Base-by-base conservation (phyloP, 2,329 filamentous ascomycete genomes). In the Bipolaris gigantea region DNA sequence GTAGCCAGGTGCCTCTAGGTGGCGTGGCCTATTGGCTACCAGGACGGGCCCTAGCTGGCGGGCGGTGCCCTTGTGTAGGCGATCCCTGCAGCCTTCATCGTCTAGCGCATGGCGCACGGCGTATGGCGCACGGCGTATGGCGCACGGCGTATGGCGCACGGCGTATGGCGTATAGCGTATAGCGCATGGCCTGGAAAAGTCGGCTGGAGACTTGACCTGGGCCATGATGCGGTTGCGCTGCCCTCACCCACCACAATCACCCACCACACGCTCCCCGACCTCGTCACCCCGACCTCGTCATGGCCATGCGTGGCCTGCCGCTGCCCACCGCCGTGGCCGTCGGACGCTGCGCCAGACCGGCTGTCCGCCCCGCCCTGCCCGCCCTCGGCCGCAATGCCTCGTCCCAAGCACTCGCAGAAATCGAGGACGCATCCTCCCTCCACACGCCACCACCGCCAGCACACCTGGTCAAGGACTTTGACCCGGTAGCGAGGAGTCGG, bases 381-480 rank as follows among this genome's bases (percentile, higher is more conserved):
- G 50, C 58, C 43, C 71, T 61, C 53, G 70, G 73, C 62, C 80
- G 80, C 75, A 75, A 80, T 77, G 77, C 73, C 70, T 80, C 79
- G 48, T 71, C 76, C 48, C 68, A 76, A 44, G 71, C 77, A 53
- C 59, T 74, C 33, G 59, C 74, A 8, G 79, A 82, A 7, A 71
- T 83, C 21, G 81, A 84, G 62, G 64, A 75, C 16, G 70, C 72
- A 13, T 79, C 77, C 48, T 82, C 80, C 38, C 70, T 81, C 47
- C 68, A 72, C 21, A 62, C 69, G 27, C 61, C 74, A 50, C 70
- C 70, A 34, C 66, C 74, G 23, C 74, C 75, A 27, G 72, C 74
- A 43, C 73, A 76, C n/a, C 62, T 74, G 9, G 70, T 77, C 45
- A 75, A 80, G 61, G 61, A 58, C 43, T 85, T 75, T 57, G 79